These are phyloP conservation scores for Neurospora sp. DNA, from an alignment of 495 filamentous ascomycete genomes.

Conservation along the genomic window DNA sequence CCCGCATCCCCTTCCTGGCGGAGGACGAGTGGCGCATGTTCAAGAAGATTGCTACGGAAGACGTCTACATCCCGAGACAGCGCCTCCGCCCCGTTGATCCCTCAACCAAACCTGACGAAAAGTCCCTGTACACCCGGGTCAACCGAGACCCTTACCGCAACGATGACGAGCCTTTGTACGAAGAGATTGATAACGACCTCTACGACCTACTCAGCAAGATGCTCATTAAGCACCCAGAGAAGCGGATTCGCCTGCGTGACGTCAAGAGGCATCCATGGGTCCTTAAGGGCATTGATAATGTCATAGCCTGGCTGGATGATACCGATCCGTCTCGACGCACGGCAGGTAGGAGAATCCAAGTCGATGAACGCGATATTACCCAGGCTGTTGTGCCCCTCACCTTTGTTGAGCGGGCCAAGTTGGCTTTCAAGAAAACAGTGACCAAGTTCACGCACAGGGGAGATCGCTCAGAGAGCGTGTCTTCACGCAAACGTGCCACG, in stretches of 20 bases:
- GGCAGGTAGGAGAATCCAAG: slow-evolving; percentile 82
- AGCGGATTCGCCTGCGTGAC: slow-evolving; percentile 79
- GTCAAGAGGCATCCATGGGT: slow-evolving; percentile 98
- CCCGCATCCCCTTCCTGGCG: slow-evolving; percentile 83
- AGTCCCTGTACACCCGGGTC: slow-evolving; percentile 44
- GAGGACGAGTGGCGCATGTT: slow-evolving; percentile 88
- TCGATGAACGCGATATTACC: slow-evolving; percentile 82
- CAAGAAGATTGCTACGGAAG: slow-evolving; percentile 76
- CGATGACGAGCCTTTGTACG: slow-evolving; percentile 67
- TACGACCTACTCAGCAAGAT: slow-evolving; percentile 72
- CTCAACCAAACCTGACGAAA: slow-evolving; percentile 34
- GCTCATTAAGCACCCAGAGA: slow-evolving; percentile 77
- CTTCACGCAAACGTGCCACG: slow-evolving; percentile 43
- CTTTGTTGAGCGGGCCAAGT: slow-evolving; percentile 66
- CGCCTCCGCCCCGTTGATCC: slow-evolving; percentile 70
- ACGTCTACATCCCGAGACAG: slow-evolving; percentile 73
- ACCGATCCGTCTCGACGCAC: slow-evolving; percentile 76
- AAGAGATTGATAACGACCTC: slow-evolving; percentile 74
- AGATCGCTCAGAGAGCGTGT: slow-evolving; percentile 40
- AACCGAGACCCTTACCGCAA: slow-evolving; percentile 39
- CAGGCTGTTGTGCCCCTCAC: slow-evolving; percentile 82
- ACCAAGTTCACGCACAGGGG: slow-evolving; percentile 50
- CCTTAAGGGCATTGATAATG: slow-evolving; percentile 64
- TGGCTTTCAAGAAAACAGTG: slow-evolving; percentile 56
- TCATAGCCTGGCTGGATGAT: slow-evolving; percentile 76